Evolutionary conservation across 192 early-diverging fungal species (phyloP).

Genomic region (Coemansia sp.): DNA sequence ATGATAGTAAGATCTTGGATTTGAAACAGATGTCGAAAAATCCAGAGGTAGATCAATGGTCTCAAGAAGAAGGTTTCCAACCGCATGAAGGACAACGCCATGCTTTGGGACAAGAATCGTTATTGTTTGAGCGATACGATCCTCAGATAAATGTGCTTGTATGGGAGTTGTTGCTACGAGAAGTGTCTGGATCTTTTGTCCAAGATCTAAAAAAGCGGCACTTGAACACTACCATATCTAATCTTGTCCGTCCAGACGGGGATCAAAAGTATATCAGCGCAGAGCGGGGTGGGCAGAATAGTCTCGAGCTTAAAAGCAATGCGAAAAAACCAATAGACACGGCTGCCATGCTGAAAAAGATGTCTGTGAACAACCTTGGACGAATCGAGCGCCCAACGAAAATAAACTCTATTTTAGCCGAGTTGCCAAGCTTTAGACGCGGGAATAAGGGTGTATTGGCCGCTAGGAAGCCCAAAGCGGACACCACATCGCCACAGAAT

Average conservation of each 20-base stretch:
- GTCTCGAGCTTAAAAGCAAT: background rate
- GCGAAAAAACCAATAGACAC: constrained; percentile 24
- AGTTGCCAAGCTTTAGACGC: constrained; percentile 50
- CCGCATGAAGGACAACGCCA: background rate
- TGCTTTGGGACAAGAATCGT: constrained; percentile 27
- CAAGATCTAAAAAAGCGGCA: constrained; percentile 34
- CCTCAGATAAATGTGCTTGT: constrained; percentile 24
- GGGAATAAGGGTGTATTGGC: constrained; percentile 11
- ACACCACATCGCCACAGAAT: background rate
- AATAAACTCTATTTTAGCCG: constrained; percentile 38
- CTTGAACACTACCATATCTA: constrained; percentile 20
- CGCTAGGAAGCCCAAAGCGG: background rate
- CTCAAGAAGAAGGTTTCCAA: background rate
- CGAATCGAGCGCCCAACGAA: constrained; percentile 13
- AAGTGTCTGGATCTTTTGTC: constrained; percentile 40
- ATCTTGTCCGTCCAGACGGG: constrained; percentile 12
- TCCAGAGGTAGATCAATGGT: background rate
- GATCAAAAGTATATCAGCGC: background rate
- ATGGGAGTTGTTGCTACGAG: constrained; percentile 46
- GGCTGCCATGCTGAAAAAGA: constrained; percentile 35
- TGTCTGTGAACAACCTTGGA: constrained; percentile 20
- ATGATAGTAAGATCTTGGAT: constrained; percentile 16
- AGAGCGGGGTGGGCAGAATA: background rate
- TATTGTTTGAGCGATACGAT: constrained; percentile 16
- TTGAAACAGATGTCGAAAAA: constrained; percentile 12